phyloP scores from a whole-genome alignment of 768 basidiomycete species.

The Podaxis sp. region DNA sequence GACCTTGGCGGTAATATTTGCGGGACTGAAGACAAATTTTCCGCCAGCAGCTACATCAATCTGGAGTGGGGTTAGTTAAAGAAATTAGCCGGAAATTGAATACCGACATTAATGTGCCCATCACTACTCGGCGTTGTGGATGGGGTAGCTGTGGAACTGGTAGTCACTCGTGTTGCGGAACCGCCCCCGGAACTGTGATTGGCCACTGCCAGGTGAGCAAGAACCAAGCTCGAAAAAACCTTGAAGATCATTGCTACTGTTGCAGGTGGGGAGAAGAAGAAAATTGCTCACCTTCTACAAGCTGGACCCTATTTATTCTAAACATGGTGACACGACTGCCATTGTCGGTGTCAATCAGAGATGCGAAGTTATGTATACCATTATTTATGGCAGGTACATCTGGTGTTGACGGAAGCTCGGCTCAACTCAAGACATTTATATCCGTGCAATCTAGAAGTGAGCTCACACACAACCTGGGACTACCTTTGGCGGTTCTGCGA shows the following conservation, averaged over 20 bases:
- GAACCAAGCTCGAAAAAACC: background rate
- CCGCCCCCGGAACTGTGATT: constrained; percentile 31
- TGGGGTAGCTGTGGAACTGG: constrained; percentile 29
- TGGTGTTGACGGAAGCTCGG: too few species aligned
- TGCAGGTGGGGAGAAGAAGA: background rate
- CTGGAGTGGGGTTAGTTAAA: constrained; percentile 22
- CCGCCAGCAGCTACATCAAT: constrained; percentile 41
- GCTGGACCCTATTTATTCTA: constrained; percentile 2
- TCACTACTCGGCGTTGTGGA: constrained; percentile 36
- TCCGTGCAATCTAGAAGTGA: too few species aligned
- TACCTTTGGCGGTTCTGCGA: too few species aligned
- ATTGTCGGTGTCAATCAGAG: background rate
- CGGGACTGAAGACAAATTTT: constrained; percentile 40
- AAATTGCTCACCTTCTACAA: background rate
- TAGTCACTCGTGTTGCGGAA: constrained; percentile 18
- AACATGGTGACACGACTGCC: background rate
- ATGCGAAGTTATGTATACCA: too few species aligned
- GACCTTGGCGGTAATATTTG: constrained; percentile 45
- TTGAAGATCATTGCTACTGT: constrained; percentile 1
- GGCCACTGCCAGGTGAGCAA: constrained; percentile 29
- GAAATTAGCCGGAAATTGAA: background rate
- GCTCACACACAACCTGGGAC: too few species aligned
- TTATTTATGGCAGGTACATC: too few species aligned
- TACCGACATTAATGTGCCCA: constrained; percentile 35
- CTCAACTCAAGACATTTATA: too few species aligned